Evolutionary conservation across 208 protist species (phyloP), one percentile per base, ranked within the genome.

Genomic region (Leishmania amazonensis): DNA sequence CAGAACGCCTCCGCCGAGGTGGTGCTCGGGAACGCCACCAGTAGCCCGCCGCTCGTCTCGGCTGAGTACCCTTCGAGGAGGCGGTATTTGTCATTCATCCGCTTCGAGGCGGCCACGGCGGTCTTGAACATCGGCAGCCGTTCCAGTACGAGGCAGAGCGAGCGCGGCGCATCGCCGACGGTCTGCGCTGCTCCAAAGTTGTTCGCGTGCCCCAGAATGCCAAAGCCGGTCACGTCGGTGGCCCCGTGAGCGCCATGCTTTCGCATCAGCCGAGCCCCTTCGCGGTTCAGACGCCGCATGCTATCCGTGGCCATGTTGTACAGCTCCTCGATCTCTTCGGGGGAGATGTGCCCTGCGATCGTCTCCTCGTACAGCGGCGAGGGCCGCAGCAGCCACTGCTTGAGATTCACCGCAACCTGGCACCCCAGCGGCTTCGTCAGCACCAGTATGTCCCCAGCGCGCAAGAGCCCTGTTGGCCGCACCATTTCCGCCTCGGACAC

Each of bases 211-310:
- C 98, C 98, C 8, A 99, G 76, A 80, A 99, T 96, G 67, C 98
- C 98, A 83, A 99, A 99, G n/a, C 98, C 98, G 6, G 98, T 99
- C 31, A 99, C 92, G 82, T 99, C 98, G 0, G 98, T 99, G 19
- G 97, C 95, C 6, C 92, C 98, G 85, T 98, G 97, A 0, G 97
- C 96, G 15, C 83, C 81, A 76, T 96, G 83, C 78, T 92, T 91
- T 15, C 79, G 87, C 97, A 99, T 99, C 64, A 99, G 83, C 51
- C 76, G 75, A 5, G 97, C 97, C 3, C 87, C 98, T 31, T 72
- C 86, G 11, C 91, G 86, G 80, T 99, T 99, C 42, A 99, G 89
- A 45, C 95, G 90, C 45, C 85, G 78, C 98, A 99, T 99, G 76
- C 88, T 92, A 24, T 92, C 86, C 0, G 89, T 88, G 5, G 97